A percentile compares a stretch with the other conserved stretches of the same genome.
Conservation (phyloP, 345 rosid species). For the Eucalyptus pumila region DNA sequence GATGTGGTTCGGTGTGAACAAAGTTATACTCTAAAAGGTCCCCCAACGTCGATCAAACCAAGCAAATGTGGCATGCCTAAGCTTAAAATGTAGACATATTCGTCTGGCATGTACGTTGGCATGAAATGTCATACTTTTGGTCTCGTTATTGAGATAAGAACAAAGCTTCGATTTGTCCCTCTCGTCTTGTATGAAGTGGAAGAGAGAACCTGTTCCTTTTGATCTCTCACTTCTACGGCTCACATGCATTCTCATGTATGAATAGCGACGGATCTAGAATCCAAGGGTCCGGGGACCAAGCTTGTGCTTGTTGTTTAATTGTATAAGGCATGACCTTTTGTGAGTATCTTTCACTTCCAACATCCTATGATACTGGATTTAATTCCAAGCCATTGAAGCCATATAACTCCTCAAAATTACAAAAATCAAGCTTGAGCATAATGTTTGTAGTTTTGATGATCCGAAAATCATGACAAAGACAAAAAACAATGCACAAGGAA, state of each 20-base stretch:
- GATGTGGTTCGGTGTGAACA: background rate
- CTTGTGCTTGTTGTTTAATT: background rate
- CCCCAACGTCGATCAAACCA: background rate
- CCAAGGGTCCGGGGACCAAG: background rate
- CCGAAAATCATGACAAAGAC: background rate
- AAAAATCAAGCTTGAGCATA: background rate
- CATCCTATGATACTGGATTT: background rate
- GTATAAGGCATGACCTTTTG: background rate
- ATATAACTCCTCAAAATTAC: background rate
- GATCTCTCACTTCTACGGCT: background rate
- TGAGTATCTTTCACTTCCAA: background rate
- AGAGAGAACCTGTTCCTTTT: background rate
- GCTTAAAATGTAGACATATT: background rate
- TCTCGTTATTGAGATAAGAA: background rate
- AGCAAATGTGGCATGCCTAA: background rate
- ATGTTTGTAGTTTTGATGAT: background rate
- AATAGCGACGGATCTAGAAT: background rate
- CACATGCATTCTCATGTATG: background rate
- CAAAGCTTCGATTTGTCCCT: background rate
- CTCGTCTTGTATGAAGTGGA: background rate
- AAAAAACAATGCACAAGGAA: background rate
- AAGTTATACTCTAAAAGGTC: background rate
- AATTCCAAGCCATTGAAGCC: background rate
- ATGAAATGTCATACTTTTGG: background rate
- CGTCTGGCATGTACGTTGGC: background rate